These are phyloP conservation scores for Phialemonium atrogriseum DNA, from an alignment of 2,329 filamentous ascomycete species.

Conservation along the genomic window DNA sequence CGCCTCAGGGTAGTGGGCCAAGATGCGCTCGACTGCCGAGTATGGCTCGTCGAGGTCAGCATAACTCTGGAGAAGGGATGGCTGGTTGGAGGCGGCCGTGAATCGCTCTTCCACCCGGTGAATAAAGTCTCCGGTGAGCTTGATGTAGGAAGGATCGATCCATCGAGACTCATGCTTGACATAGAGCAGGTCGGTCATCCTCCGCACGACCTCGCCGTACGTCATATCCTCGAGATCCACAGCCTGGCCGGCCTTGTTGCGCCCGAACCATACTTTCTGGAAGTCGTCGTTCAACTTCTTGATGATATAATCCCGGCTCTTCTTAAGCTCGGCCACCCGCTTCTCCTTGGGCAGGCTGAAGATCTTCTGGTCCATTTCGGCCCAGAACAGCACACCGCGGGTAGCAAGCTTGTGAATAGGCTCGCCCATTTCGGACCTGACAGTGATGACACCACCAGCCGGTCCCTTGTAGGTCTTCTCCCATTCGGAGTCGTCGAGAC, in stretches of 20 bases:
- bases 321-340: slow-evolving; percentile 77
- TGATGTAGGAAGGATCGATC: slow-evolving; percentile 80
- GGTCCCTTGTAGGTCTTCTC: slow-evolving; percentile 89
- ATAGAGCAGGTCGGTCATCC: slow-evolving; percentile 85
- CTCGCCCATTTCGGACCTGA: slow-evolving; percentile 98
- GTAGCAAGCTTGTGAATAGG: slow-evolving; percentile 98
- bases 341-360: slow-evolving; percentile 95
- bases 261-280: slow-evolving; percentile 94
- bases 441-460: slow-evolving; percentile 89
- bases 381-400: slow-evolving; percentile 92
- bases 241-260: slow-evolving; percentile 69
- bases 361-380: slow-evolving; percentile 98
- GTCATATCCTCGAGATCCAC: slow-evolving; percentile 95
- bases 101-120: slow-evolving; percentile 96
- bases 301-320: slow-evolving; percentile 85
- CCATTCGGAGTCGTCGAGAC: slow-evolving; percentile 76
- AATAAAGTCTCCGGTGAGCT: slow-evolving; percentile 89
- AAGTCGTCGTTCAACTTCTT: slow-evolving; percentile 93
- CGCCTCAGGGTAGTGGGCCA: slow-evolving; percentile 77
- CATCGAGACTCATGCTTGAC: slow-evolving; percentile 84
- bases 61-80: slow-evolving; percentile 84
- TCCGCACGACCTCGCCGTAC: slow-evolving; percentile 76
- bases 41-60: slow-evolving; percentile 80
- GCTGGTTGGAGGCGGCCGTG: slow-evolving; percentile 59
- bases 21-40: slow-evolving; percentile 65